These are phyloP conservation scores for Elongisporangium undulatum DNA, from an alignment of 352 stramenopile species.

Conservation along the genomic window DNA sequence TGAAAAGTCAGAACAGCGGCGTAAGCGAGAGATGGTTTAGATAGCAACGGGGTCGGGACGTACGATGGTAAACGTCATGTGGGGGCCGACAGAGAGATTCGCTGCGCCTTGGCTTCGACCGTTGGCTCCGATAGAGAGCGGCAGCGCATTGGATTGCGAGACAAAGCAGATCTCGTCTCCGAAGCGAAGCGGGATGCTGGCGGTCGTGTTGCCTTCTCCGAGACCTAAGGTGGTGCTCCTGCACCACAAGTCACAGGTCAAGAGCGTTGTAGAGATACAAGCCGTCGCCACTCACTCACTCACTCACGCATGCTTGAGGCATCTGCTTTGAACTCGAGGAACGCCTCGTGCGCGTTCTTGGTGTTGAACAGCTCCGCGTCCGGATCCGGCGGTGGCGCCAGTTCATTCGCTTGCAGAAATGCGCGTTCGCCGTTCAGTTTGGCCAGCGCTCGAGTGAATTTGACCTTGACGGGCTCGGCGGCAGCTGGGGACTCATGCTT, in stretches of 20 bases:
- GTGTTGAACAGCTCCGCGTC: slow-evolving; percentile 16
- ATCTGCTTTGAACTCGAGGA: slow-evolving; percentile 43
- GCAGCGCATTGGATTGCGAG: slow-evolving; percentile 34
- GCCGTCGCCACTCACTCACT: neutral
- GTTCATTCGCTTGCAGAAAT: slow-evolving; percentile 17
- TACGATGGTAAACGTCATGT: slow-evolving; percentile 68
- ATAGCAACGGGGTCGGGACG: neutral
- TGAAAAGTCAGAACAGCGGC: slow-evolving; percentile 5
- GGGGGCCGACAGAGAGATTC: slow-evolving; percentile 22
- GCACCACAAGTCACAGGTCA: neutral
- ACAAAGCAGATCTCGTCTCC: slow-evolving; percentile 61
- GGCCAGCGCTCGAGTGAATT: slow-evolving; percentile 21
- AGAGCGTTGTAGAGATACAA: neutral
- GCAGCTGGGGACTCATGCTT: slow-evolving; percentile 4
- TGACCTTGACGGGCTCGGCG: slow-evolving; percentile 12
- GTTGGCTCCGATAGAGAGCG: slow-evolving; percentile 39
- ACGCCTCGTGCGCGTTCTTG: slow-evolving; percentile 62
- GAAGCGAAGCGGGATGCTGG: slow-evolving; percentile 44
- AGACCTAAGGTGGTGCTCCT: slow-evolving; percentile 18
- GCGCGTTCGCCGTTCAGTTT: slow-evolving; percentile 23
- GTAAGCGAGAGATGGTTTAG: neutral
- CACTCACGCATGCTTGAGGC: neutral
- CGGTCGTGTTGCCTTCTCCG: slow-evolving; percentile 41
- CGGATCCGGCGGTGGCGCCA: neutral
- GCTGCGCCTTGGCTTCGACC: slow-evolving; percentile 22